These are phyloP conservation scores for Aspergillus fumigatiaffinis DNA, from an alignment of 2,329 filamentous ascomycete species.

Conservation along the genomic window DNA sequence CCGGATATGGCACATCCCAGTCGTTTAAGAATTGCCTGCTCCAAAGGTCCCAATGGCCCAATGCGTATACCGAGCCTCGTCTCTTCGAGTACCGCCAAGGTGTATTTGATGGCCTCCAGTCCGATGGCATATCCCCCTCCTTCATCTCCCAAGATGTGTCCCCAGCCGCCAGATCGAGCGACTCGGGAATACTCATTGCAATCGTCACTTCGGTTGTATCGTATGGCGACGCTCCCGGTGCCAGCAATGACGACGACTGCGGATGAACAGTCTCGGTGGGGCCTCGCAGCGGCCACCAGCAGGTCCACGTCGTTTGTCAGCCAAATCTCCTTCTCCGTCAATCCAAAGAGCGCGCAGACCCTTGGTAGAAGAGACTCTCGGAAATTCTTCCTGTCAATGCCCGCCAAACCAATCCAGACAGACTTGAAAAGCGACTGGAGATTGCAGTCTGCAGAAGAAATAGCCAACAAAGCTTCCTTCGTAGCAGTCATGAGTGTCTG, in stretches of 20 bases:
- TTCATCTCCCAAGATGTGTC: conserved; percentile 43
- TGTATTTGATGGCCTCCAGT: conserved; percentile 30
- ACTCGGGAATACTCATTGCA: conserved; percentile 19
- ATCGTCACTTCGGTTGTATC: conserved; percentile 23
- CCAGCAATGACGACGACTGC: conserved; percentile 41
- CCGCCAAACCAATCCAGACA: conserved; percentile 41
- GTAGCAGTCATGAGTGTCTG: conserved; percentile 21
- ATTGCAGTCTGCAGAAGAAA: not conserved
- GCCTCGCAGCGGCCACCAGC: conserved; percentile 25
- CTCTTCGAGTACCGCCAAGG: conserved; percentile 30
- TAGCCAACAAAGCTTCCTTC: conserved; percentile 11
- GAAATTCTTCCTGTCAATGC: conserved; percentile 36
- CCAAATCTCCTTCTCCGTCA: conserved; percentile 19
- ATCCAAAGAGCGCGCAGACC: conserved; percentile 26
- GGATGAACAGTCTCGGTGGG: conserved; percentile 11
- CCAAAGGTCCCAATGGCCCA: conserved; percentile 3
- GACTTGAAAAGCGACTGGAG: conserved; percentile 20
- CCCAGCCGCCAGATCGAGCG: conserved; percentile 44
- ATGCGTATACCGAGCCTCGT: conserved; percentile 12
- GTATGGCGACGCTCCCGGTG: conserved; percentile 44
- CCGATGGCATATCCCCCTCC: conserved; percentile 43
- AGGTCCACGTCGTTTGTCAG: conserved; percentile 43
- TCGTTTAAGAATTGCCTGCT: conserved; percentile 10
- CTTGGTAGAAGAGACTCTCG: conserved; percentile 21
- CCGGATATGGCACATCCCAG: conserved; percentile 5